Base-by-base conservation (phyloP, 169 alveolate genomes). In the Amoebophrya sp. region DNA sequence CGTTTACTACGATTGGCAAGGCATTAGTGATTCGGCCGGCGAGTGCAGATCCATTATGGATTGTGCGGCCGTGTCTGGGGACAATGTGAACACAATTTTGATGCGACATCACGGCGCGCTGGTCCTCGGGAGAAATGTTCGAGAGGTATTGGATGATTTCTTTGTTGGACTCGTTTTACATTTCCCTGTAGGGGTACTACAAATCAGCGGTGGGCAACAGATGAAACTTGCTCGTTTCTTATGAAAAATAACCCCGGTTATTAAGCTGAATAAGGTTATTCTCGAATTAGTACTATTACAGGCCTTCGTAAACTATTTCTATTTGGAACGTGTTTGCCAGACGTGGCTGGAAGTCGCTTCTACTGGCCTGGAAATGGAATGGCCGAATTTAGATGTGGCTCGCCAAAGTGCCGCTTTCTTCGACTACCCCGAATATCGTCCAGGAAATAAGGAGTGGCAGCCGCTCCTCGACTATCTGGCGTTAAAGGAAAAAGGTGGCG, bases 121-220 rank as follows among this genome's bases (percentile, higher is more conserved):
- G 83, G 83, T 65, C 39, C 83, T 65, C 83, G 83, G 83, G 2
- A 36, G 83, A 29, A 65, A n/a, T n/a, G n/a, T n/a, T n/a, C n/a
- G n/a, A n/a, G n/a, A n/a, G n/a, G n/a, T n/a, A n/a, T n/a, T n/a
- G n/a, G n/a, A n/a, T n/a, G n/a, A n/a, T n/a, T n/a, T n/a, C n/a
- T n/a, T n/a, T n/a, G n/a, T n/a, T n/a, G n/a, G n/a, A n/a, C n/a
- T n/a, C n/a, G n/a, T n/a, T n/a, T n/a, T n/a, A n/a, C n/a, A n/a
- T n/a, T n/a, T n/a, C n/a, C n/a, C n/a, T n/a, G n/a, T n/a, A n/a
- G n/a, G n/a, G n/a, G n/a, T n/a, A n/a, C n/a, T n/a, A n/a, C n/a
- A n/a, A n/a, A n/a, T n/a, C n/a, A n/a, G n/a, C n/a, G n/a, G n/a
- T n/a, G n/a, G n/a, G n/a, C n/a, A n/a, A n/a, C n/a, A n/a, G n/a